A percentile compares a stretch with the other conserved stretches of the same genome.
These are phyloP conservation scores for Symbiodinium natans DNA, from an alignment of 73 alveolate species.

Conservation along the genomic window DNA sequence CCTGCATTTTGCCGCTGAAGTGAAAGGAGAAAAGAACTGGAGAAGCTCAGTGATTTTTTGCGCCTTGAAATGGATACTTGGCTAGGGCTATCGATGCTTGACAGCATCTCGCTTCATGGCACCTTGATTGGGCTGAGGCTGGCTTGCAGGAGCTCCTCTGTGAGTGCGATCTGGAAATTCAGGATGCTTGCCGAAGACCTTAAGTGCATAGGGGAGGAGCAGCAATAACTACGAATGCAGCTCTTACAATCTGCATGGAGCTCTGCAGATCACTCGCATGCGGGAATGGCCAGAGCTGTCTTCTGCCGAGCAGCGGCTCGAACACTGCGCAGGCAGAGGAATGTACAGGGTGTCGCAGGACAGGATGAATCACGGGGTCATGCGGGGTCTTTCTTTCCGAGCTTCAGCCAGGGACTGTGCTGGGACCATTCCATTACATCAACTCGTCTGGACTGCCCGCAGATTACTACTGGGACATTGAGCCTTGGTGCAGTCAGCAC, in stretches of 20 bases:
- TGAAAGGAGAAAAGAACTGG: conserved; percentile 49
- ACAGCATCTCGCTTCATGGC: too few species aligned
- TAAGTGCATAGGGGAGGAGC: too few species aligned
- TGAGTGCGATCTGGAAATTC: neutral
- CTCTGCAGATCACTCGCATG: neutral
- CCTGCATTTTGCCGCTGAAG: neutral
- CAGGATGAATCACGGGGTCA: too few species aligned
- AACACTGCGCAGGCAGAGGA: neutral
- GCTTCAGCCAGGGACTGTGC: conserved; percentile 22
- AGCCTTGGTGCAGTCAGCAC: neutral
- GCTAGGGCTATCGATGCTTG: neutral
- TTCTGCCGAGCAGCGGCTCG: neutral
- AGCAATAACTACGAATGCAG: too few species aligned
- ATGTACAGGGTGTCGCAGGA: neutral
- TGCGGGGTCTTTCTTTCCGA: too few species aligned
- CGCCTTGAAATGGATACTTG: conserved; percentile 50
- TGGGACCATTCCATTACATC: conserved; percentile 67
- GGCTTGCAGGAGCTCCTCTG: neutral
- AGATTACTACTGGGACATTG: conserved; percentile 58
- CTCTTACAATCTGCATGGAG: too few species aligned
- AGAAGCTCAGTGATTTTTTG: conserved; percentile 53
- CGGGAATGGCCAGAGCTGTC: conserved; percentile 20
- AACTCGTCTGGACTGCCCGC: neutral
- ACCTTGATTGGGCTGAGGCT: neutral
- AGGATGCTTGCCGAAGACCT: neutral